A percentile compares a stretch with the other conserved stretches of the same genome.
phyloP scores from a whole-genome alignment of 2,329 filamentous ascomycete species.

The Endothia cerciana region DNA sequence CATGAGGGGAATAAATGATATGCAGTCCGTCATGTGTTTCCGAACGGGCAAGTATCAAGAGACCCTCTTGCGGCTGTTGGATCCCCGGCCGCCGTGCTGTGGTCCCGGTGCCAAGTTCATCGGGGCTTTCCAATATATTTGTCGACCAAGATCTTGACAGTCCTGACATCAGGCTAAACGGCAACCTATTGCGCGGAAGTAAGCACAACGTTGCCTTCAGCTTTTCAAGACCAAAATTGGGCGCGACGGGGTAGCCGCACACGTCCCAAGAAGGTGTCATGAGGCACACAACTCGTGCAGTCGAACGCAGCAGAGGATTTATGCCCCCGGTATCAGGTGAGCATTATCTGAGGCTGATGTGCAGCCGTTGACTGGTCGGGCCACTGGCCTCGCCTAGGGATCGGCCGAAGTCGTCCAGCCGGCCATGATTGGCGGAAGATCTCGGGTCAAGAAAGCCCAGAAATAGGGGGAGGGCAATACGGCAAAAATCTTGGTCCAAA shows the following conservation, averaged over 20 bases:
- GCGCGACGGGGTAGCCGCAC: background rate
- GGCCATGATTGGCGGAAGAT: constrained; percentile 30
- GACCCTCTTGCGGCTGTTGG: background rate
- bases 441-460: constrained; percentile 26
- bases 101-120: background rate
- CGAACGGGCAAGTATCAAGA: background rate
- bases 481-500: constrained; percentile 25
- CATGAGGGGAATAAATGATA: background rate
- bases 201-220: background rate
- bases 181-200: background rate
- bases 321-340: background rate
- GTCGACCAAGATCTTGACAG: background rate
- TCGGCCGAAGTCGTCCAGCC: constrained; percentile 19
- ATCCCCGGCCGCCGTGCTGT: background rate
- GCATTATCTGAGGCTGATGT: background rate
- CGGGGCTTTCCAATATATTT: background rate
- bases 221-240: background rate
- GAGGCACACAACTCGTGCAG: background rate
- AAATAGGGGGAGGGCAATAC: constrained; percentile 29
- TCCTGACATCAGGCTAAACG: background rate
- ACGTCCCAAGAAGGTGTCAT: background rate
- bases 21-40: background rate
- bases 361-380: background rate
- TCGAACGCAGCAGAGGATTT: background rate
- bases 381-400: constrained; percentile 1